Evolutionary conservation across 164 flowering plant genomes (phyloP), one percentile per base, ranked within the genome.

Genomic region (Dillenia suffruticosa): DNA sequence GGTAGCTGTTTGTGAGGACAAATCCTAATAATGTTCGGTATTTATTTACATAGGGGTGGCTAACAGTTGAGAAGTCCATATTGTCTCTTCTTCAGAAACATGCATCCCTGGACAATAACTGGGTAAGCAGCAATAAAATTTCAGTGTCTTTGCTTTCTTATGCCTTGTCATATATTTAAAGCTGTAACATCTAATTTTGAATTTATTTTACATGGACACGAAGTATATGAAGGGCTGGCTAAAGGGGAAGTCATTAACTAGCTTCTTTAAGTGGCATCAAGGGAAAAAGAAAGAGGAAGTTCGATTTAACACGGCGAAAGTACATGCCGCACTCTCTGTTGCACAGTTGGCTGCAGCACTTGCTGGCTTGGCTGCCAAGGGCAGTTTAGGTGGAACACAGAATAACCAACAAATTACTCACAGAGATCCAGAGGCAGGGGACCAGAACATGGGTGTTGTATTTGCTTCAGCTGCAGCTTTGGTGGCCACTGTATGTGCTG

Each of bases 261-360:
- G 68, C 56, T 48, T 70, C 12, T 11, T 56, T 16, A 51, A 44
- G 46, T 24, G 67, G 48, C 46, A 16, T 9, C 51, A 32, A 47
- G 63, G 57, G 55, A 57, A 55, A 45, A 70, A 57, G 62, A 70
- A 67, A 61, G 74, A 74, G 58, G 59, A 74, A 64, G 13, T 55
- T 16, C 65, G 77, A 54, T 53, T 74, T 1, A 59, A 57, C 16
- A 74, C 60, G 44, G 71, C 77, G 9, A 51, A 70, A 57, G 17
- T 70, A 46, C 74, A 74, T 54, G 77, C 74, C 7, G 74, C 72
- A 13, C 68, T 74, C 32, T 74, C 77, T 1, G 61, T 74, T 45
- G 64, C 77, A 49, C 66, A 57, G 10, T 59, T 74, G 57, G 77
- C 77, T 56, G 71, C 74, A 55, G 74, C 71, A 3, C 44, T 74